Percentiles rank a stretch among this genome's conserved stretches.
Conservation (phyloP, 805 yeast genomes). For the Candida vaughaniae region DNA sequence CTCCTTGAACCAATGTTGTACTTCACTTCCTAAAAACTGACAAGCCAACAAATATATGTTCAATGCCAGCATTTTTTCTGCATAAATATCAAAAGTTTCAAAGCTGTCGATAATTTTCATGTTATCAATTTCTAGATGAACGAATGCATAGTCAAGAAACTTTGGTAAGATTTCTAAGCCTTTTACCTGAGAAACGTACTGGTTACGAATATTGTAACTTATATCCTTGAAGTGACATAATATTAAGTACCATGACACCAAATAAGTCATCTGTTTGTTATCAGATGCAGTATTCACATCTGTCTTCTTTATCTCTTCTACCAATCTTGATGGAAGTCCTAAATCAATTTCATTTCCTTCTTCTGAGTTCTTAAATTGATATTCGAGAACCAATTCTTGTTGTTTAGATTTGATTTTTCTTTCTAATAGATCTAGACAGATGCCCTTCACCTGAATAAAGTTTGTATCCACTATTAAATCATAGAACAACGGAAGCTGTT, state of each 20-base stretch:
- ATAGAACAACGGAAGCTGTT: conserved; percentile 29
- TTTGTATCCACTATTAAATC: conserved; percentile 21
- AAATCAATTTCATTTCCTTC: conserved; percentile 20
- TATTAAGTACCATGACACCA: conserved; percentile 70
- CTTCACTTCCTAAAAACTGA: conserved; percentile 52
- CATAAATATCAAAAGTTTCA: conserved; percentile 14
- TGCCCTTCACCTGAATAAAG: conserved; percentile 38
- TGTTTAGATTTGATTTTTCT: conserved; percentile 46
- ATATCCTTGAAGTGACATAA: conserved; percentile 62
- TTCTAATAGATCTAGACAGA: conserved; percentile 40
- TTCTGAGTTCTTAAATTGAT: conserved; percentile 47
- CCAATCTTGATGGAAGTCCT: conserved; percentile 40
- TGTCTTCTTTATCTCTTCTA: conserved; percentile 29
- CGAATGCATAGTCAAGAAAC: conserved; percentile 55
- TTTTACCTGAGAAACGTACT: conserved; percentile 59
- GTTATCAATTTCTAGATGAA: conserved; percentile 38
- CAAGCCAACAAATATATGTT: conserved; percentile 54
- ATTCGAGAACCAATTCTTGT: conserved; percentile 61
- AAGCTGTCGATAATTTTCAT: conserved; percentile 10
- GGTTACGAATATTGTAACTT: conserved; percentile 60
- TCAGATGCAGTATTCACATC: conserved; percentile 24
- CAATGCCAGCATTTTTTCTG: conserved; percentile 30
- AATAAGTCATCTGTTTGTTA: conserved; percentile 31
- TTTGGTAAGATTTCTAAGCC: conserved; percentile 33
- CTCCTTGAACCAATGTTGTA: conserved; percentile 68